Evolutionary conservation across 2,329 filamentous ascomycete species (phyloP), one percentile per base, ranked within the genome.

Genomic region (Aspergillus novoparasiticus): DNA sequence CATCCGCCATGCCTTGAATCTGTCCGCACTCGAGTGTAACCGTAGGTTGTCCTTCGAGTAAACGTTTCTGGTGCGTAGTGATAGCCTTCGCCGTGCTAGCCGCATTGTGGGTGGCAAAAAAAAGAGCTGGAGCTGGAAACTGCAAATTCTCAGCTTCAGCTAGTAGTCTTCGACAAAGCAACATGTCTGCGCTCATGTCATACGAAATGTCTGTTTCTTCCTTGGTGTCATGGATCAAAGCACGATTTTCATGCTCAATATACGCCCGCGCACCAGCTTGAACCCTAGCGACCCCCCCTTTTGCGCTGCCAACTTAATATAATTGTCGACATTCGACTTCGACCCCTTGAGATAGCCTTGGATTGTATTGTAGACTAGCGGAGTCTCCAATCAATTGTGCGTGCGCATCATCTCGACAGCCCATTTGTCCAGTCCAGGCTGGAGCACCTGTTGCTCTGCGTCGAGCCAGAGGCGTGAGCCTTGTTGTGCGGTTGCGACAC

Each of bases 1-100:
- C 93, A 70, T 96, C 93, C 1, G 93, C 93, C 93, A 96, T 97
- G 26, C 93, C 93, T 79, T 93, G 89, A 2, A 96, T 85, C 79
- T 96, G 93, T 1, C 90, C 90, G 75, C 90, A 92, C n/a, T 80
- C 76, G 1, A 84, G 74, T 4, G 78, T 71, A 45, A 76, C 66
- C 30, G 74, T 74, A 58, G 73, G 68, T 62, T 75, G 70, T 60
- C 46, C 26, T 26, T 10, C 14, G 2, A 28, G 23, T 28, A 51
- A 19, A 6, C 26, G 46, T 4, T 26, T 14, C 46, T 28, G 46
- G 14, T 51, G 26, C 26, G 46, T 51, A 30, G 46, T 30, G 23
- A 30, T 51, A 9, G 14, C 46, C 26, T 51, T 51, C 14, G 26
- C 46, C 12, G 14, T 51, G 23, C 46, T 51, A 26, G 46, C 46